Base-by-base conservation (phyloP, 2,329 filamentous ascomycete species). In the Cytospora mali region DNA sequence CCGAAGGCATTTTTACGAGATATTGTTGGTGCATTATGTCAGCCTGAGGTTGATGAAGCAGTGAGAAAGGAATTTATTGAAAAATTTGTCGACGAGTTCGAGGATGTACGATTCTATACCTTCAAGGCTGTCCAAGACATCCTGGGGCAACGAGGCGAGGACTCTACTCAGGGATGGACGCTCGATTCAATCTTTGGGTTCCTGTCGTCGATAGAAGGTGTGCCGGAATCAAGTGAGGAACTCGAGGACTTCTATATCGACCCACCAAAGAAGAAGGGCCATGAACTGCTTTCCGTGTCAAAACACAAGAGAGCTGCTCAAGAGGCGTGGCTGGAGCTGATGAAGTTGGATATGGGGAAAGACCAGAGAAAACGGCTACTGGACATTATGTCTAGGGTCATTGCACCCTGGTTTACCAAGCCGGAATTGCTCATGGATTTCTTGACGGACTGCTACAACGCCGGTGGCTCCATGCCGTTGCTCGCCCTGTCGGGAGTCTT, bases 351-450 rank as follows among this genome's bases (percentile, higher is more conserved):
- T 4, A 81, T 93, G 55, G 85, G 82, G 55, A 87, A 88, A 66
- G 84, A 89, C 18, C 90, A 96, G 73, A 88, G 91, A 57, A 98
- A 98, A 74, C 80, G 81, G 55, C 82, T 97, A 2, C 81, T 99
- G 54, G 84, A 86, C 64, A 84, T 90, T 65, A 89, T 96, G 77
- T 88, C 91, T 2, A 85, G 85, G 49, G 87, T 87, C 35, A 92
- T 97, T 69, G 90, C 91, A 27, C 93, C 94, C 0, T 96, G 92
- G 91, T 97, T 98, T 76, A 84, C 82, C 54, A 91, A 92, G 66
- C 90, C 93, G 1, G 94, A 98, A 72, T 82, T 96, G 48, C 83
- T 99, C 35, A 93, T 97, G 82, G 95, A 99, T 78, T 99, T 98
- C 75, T 79, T 99, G 61, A 97, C 93, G n/a, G 92, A 95, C 76